A percentile compares a stretch with the other conserved stretches of the same genome.
Evolutionary conservation across 257 asterid genomes (phyloP).

Genomic region (Solanum tarijense): DNA sequence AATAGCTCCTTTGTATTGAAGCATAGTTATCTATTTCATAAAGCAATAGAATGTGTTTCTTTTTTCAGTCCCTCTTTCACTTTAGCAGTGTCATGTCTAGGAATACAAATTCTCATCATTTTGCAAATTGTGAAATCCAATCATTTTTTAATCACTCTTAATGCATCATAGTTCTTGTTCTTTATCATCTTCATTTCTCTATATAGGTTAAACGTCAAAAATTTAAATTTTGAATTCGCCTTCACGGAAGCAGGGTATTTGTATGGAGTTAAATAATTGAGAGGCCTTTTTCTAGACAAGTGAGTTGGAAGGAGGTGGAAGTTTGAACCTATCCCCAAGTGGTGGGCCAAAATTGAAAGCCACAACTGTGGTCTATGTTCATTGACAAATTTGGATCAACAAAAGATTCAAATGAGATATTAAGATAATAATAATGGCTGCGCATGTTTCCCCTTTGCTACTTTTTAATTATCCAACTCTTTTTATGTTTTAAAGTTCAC

Average conservation of each 20-base stretch:
- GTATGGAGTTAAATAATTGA: not conserved
- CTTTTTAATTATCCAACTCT: not conserved
- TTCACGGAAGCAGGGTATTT: accelerated
- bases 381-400: not conserved
- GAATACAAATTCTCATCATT: not conserved
- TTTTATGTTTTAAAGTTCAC: not conserved
- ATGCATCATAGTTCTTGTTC: not conserved
- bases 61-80: not conserved
- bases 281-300: not conserved
- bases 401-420: not conserved
- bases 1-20: not conserved
- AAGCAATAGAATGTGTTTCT: not conserved
- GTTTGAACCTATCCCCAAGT: not conserved
- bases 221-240: not conserved
- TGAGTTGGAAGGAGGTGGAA: not conserved
- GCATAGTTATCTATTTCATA: not conserved
- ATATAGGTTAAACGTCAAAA: not conserved
- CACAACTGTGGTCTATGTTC: not conserved
- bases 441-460: not conserved
- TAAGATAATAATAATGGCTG: not conserved
- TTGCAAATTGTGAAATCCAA: not conserved
- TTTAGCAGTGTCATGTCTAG: not conserved
- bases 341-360: not conserved
- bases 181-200: not conserved
- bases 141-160: not conserved